Percentiles rank a stretch among this genome's conserved stretches.
Evolutionary conservation across 305 asterid genomes (phyloP).

Genomic region (Solanum hybrid): DNA sequence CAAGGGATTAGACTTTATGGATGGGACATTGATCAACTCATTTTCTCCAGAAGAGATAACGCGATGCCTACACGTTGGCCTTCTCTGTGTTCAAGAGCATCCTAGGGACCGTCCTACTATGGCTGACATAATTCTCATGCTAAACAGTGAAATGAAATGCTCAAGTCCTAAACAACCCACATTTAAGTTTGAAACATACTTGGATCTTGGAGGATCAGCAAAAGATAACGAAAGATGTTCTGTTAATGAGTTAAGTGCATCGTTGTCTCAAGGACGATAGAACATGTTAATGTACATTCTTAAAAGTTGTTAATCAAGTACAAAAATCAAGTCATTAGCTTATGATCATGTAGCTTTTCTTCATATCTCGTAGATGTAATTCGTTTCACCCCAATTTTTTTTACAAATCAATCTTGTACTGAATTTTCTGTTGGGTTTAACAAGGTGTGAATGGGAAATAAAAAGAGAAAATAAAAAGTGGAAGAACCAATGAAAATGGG

Average conservation of each 20-base stretch:
- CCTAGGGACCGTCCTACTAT: conserved; percentile 10
- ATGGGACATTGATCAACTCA: neutral
- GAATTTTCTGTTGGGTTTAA: neutral
- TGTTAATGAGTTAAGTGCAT: neutral
- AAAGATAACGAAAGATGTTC: neutral
- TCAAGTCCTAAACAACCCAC: conserved; percentile 8
- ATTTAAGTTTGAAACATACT: conserved; percentile 8
- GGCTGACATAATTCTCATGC: conserved; percentile 12
- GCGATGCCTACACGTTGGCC: conserved; percentile 16
- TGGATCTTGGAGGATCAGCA: neutral
- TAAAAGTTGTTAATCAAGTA: neutral
- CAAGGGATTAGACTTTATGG: neutral
- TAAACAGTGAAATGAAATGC: conserved; percentile 14
- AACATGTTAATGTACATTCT: neutral
- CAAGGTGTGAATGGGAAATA: no score
- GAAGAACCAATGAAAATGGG: no score
- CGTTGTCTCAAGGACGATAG: neutral
- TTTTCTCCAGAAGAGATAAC: neutral
- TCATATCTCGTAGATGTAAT: neutral
- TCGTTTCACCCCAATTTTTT: neutral
- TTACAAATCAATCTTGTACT: neutral
- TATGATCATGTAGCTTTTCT: neutral
- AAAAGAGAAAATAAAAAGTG: no score
- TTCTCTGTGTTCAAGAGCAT: conserved; percentile 20
- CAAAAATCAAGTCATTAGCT: neutral